phyloP scores from a whole-genome alignment of 108 stramenopile species.

The Aurantiochytrium sp. region DNA sequence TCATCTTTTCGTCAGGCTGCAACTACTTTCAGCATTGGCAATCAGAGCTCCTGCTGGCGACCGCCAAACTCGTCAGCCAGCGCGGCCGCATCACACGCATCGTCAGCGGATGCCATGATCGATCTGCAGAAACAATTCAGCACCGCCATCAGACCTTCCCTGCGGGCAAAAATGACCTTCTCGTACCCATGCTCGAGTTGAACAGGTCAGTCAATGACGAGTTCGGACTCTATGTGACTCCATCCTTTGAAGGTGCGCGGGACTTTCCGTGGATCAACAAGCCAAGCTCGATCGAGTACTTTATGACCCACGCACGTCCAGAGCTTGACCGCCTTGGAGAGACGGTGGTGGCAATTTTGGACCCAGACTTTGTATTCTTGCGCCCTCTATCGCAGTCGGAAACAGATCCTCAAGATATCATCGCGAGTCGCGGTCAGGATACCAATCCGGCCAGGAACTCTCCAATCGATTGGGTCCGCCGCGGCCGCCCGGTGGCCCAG shows the following conservation, averaged over 20 bases:
- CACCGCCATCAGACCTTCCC: slow-evolving; percentile 15
- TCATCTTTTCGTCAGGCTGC: slow-evolving; percentile 1
- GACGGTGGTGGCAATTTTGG: neutral
- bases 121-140: neutral
- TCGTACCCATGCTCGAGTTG: neutral
- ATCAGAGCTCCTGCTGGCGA: neutral
- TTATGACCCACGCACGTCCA: neutral
- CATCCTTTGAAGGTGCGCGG: neutral
- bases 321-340: neutral
- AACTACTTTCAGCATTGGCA: slow-evolving; percentile 21
- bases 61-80: neutral
- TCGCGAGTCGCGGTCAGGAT: neutral
- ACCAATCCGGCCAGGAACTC: neutral
- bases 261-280: slow-evolving; percentile 18
- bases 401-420: neutral
- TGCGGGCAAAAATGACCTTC: neutral
- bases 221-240: neutral
- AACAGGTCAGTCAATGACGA: neutral
- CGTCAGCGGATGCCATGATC: neutral
- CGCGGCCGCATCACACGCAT: neutral
- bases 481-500: slow-evolving; percentile 3
- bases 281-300: slow-evolving; percentile 18
- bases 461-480: neutral
- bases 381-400: neutral
- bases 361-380: neutral